Percentiles rank a stretch among this genome's conserved stretches.
Evolutionary conservation across 2,329 filamentous ascomycete genomes (phyloP).

Genomic region (Pseudopithomyces maydicus): DNA sequence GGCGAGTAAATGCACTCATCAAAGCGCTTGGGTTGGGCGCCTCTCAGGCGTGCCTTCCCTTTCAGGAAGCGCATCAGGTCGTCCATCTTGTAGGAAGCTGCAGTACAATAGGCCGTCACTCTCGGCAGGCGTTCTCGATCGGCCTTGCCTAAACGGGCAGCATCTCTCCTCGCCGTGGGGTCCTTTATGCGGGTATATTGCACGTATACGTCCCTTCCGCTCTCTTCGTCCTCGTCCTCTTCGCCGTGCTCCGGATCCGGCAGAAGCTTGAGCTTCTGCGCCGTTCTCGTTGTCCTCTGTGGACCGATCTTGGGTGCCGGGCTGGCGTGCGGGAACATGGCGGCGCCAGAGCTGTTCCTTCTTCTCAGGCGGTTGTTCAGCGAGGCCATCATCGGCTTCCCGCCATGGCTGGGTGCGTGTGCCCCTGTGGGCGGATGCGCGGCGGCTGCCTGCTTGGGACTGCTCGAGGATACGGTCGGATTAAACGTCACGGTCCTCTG

Average conservation of each 20-base stretch:
- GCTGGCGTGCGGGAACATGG: slow-evolving; percentile 51
- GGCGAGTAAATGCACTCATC: slow-evolving; percentile 98
- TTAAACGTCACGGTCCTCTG: slow-evolving; percentile 78
- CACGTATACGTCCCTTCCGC: slow-evolving; percentile 92
- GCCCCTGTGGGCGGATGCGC: slow-evolving; percentile 32
- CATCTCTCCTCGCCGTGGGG: slow-evolving; percentile 88
- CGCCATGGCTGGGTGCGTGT: slow-evolving; percentile 44
- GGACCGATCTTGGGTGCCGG: slow-evolving; percentile 79
- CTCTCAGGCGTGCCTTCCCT: slow-evolving; percentile 75
- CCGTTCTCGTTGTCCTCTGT: slow-evolving; percentile 91
- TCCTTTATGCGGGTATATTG: slow-evolving; percentile 99
- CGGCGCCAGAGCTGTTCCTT: slow-evolving; percentile 79
- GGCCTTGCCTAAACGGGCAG: slow-evolving; percentile 88
- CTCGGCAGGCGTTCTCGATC: slow-evolving; percentile 85
- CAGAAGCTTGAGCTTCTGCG: slow-evolving; percentile 95
- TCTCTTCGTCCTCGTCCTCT: slow-evolving; percentile 81
- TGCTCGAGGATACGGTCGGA: slow-evolving; percentile 58
- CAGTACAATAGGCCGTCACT: slow-evolving; percentile 96
- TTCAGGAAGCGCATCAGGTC: slow-evolving; percentile 90
- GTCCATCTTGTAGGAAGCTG: slow-evolving; percentile 89
- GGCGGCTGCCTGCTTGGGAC: slow-evolving; percentile 44
- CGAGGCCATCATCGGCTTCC: slow-evolving; percentile 64
- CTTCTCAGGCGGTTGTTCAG: slow-evolving; percentile 87
- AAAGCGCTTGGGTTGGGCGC: slow-evolving; percentile 86
- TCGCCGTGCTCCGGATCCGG: slow-evolving; percentile 85